Evolutionary conservation across 768 basidiomycete genomes (phyloP), one percentile per base, ranked within the genome.

Genomic region (Rhizopogon roseolus): DNA sequence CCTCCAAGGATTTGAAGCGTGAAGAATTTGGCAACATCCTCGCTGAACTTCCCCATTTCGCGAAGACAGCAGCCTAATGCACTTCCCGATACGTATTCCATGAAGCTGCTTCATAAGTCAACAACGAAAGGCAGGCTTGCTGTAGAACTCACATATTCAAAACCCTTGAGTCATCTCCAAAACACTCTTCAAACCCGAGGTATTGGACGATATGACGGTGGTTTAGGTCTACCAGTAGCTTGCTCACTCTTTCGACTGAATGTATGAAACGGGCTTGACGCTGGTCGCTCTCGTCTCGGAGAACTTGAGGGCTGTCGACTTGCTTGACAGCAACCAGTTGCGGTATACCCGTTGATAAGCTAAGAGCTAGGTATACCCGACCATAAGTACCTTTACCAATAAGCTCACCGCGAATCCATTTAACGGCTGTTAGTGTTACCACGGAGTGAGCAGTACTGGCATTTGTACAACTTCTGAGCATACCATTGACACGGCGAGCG

Each of bases 291-390:
- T 89, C 90, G 72, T 98, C 97, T 62, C 90, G 92, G n/a, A 85
- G 83, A 6, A 93, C 94, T 46, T 84, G 84, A 1, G 97, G 96
- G 54, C 94, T 81, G 67, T 98, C 97, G 43, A 99, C 97, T 71
- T 98, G 97, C 71, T 99, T 99, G 60, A 99, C 97, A 13, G 96
- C 97, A 63, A 98, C 94, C 91, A 98, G 95, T 71, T 96, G 92
- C 3, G 46, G 22, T 36, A 98, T 95, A 54, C 94, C 93, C 0
- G 93, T 96, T 5, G 92, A 93, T 34, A 90, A 91, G 66, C 98
- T 98, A 54, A 98, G 76, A 16, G 93, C 97, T 51, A 98, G 82
- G 64, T 98, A 99, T 36, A 99, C 97, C 39, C 90, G 84, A 9
- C 97, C 97, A 63, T 95, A 98, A 14, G 94, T 95, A 19, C 97